These are phyloP conservation scores for Ceratocystis albifundus DNA, from an alignment of 2,329 filamentous ascomycete species.

Conservation along the genomic window DNA sequence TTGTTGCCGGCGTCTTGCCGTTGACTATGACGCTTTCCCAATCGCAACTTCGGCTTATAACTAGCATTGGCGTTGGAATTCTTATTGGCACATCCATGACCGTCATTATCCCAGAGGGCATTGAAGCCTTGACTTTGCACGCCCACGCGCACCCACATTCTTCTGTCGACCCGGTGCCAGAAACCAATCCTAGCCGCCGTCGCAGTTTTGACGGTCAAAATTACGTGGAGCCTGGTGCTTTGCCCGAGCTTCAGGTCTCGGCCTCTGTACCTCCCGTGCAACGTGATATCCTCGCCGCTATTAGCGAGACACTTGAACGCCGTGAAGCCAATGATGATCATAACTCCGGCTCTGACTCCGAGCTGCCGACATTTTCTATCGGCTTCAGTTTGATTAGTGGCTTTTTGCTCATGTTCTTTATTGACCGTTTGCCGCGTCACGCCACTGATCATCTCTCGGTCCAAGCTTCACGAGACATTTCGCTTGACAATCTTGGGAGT, in stretches of 20 bases:
- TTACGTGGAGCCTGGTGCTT: background rate
- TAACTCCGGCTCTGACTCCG: constrained; percentile 31
- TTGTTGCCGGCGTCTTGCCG: constrained; percentile 81
- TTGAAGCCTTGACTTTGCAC: constrained; percentile 59
- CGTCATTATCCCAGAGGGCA: constrained; percentile 93
- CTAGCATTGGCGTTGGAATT: constrained; percentile 84
- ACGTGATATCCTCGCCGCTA: constrained; percentile 22
- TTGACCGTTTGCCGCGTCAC: constrained; percentile 73
- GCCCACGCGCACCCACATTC: constrained; percentile 31
- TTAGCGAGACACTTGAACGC: constrained; percentile 23
- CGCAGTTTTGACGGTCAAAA: background rate
- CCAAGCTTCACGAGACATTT: constrained; percentile 70
- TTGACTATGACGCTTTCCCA: constrained; percentile 78
- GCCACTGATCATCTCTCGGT: constrained; percentile 51
- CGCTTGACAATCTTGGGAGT: constrained; percentile 62
- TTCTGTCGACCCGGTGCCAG: background rate
- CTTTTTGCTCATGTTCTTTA: constrained; percentile 93
- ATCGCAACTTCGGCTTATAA: constrained; percentile 77
- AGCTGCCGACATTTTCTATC: constrained; percentile 61
- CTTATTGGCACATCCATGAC: constrained; percentile 90
- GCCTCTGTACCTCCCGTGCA: background rate
- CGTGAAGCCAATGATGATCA: constrained; percentile 25
- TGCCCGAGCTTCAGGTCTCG: constrained; percentile 11
- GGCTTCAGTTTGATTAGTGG: constrained; percentile 77
- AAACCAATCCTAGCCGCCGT: background rate